phyloP scores from a whole-genome alignment of 768 basidiomycete species.

The Mycena albidolilacea region DNA sequence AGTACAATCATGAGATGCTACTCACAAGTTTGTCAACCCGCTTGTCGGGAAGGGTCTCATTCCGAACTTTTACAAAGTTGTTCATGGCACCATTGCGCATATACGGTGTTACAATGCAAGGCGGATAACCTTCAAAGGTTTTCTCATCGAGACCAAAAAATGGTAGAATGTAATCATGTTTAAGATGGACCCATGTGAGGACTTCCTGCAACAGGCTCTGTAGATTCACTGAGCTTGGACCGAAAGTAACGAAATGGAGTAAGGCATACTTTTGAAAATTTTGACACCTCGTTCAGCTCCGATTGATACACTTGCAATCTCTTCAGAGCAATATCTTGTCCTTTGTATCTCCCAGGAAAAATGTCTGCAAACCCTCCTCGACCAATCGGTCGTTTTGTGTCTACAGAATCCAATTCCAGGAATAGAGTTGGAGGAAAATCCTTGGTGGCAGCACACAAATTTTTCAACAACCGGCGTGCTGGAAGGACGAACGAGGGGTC shows the following conservation, averaged over 20 bases:
- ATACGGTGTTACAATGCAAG: conserved; percentile 2
- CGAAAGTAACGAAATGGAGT: conserved; percentile 5
- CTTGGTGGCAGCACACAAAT: conserved; percentile 7
- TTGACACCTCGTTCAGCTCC: neutral
- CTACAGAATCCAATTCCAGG: conserved; percentile 14
- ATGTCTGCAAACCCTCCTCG: conserved; percentile 2
- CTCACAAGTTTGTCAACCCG: conserved; percentile 5
- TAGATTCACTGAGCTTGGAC: conserved; percentile 2
- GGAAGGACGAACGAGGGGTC: conserved; percentile 1
- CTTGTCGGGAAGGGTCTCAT: neutral
- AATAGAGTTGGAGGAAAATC: conserved; percentile 12
- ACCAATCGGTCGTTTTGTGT: conserved; percentile 3
- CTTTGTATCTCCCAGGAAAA: conserved; percentile 13
- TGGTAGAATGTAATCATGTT: neutral
- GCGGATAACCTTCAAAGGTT: conserved; percentile 9
- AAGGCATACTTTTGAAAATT: conserved; percentile 7
- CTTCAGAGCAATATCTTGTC: conserved; percentile 8
- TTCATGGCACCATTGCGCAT: conserved; percentile 13
- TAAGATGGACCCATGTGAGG: conserved; percentile 9
- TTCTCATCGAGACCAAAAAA: conserved; percentile 11
- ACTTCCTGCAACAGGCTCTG: conserved; percentile 13
- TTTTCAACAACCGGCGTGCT: conserved; percentile 10
- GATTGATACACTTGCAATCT: neutral
- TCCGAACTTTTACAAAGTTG: conserved; percentile 7
- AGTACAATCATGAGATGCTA: neutral